Percentiles rank a stretch among this genome's conserved stretches.
These are phyloP conservation scores for Gelatoporia subvermispora DNA, from an alignment of 768 basidiomycete species.

Conservation along the genomic window DNA sequence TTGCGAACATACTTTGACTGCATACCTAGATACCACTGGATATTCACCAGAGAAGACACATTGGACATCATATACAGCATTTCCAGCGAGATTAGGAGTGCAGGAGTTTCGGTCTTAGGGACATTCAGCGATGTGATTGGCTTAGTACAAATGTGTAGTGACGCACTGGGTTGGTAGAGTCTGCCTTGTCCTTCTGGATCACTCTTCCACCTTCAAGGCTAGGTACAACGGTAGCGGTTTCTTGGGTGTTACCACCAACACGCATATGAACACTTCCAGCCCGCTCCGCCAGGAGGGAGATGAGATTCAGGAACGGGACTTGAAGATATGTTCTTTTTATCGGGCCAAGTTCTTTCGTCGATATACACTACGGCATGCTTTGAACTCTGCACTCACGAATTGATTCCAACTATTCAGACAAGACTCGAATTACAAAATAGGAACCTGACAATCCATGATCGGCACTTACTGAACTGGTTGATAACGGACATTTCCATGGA, in stretches of 20 bases:
- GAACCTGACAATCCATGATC: too few species aligned
- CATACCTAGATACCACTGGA: slow-evolving; percentile 43
- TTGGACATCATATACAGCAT: slow-evolving; percentile 43
- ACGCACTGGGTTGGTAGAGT: slow-evolving; percentile 35
- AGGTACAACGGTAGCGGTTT: slow-evolving; percentile 42
- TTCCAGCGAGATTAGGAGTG: slow-evolving; percentile 44
- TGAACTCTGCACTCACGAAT: slow-evolving; percentile 33
- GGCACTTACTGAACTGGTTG: slow-evolving; percentile 11
- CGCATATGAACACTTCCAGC: slow-evolving; percentile 35
- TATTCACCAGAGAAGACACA: slow-evolving; percentile 35
- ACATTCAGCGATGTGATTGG: slow-evolving; percentile 13
- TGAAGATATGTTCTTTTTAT: slow-evolving; percentile 43
- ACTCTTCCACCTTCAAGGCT: slow-evolving; percentile 43
- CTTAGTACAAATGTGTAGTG: slow-evolving; percentile 13
- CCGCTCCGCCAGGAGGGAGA: slow-evolving; percentile 39
- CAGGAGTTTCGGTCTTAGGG: slow-evolving; percentile 43
- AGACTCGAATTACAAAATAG: background rate
- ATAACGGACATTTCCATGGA: slow-evolving; percentile 73
- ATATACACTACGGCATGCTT: slow-evolving; percentile 26
- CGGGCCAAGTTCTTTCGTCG: background rate
- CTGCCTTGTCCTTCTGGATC: slow-evolving; percentile 43
- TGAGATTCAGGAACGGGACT: slow-evolving; percentile 44
- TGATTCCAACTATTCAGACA: slow-evolving; percentile 40
- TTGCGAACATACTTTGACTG: background rate
- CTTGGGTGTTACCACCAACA: slow-evolving; percentile 51